Base-by-base conservation (phyloP, 2,329 filamentous ascomycete genomes). In the Tetracladium maxilliforme region DNA sequence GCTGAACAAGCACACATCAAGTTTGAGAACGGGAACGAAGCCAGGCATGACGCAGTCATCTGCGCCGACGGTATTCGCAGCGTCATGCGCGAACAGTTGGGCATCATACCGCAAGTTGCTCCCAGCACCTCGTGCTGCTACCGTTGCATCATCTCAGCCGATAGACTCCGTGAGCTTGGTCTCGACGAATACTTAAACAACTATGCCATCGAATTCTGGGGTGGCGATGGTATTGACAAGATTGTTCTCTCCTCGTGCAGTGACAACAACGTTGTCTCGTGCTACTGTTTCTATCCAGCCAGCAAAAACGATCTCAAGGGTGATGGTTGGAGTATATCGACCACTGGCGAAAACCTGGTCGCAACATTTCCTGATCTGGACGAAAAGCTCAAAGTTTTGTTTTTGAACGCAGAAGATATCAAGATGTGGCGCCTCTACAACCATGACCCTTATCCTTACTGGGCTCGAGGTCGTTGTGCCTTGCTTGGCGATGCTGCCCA, bases 1-100 rank as follows among this genome's bases (percentile, higher is more conserved):
- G n/a, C n/a, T n/a, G n/a, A n/a, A n/a, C n/a, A n/a, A n/a, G n/a
- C n/a, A n/a, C n/a, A n/a, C 0, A 40, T 49, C 4, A 39, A 35
- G 1, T 34, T 55, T 6, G 29, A 29, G 6, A 32, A 36, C n/a
- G 51, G 49, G 4, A 26, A 37, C 5, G 30, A 35, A 9, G 30
- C 49, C 8, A 23, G 23, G 6, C 44, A 38, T 12, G 54, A 61
- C 29, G 29, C 60, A 4, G 44, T 61, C 11, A 41, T 62, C 18
- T 54, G 49, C 4, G 56, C 58, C 3, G 58, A 63, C 32, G 58
- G 58, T 6, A 38, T 56, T 10, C 53, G 19, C 16, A 13, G n/a
- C n/a, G 8, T 14, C 11, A 21, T 21, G 16, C 24, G 24, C 11
- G 15, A 21, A 14, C 15, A n/a, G 9, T 8, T 38, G 8, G 42